phyloP scores from a whole-genome alignment of 1,139 yeast genomes.

The Saccharomycopsis hybrid region DNA sequence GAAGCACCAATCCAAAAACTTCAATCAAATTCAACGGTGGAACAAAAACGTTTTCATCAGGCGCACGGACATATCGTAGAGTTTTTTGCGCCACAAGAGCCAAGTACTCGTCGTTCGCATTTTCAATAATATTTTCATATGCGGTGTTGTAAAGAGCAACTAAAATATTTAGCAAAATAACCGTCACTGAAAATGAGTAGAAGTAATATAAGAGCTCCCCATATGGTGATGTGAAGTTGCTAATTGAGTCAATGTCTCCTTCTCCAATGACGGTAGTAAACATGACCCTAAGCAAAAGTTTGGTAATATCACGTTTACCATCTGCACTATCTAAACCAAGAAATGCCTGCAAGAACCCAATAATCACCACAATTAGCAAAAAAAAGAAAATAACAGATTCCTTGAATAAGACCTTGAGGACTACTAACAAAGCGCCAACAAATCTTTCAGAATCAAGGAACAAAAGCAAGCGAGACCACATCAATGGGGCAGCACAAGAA shows the following conservation, averaged over 20 bases:
- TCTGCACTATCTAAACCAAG: constrained; percentile 84
- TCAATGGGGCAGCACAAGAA: constrained; percentile 79
- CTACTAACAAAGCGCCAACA: constrained; percentile 86
- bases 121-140: constrained; percentile 71
- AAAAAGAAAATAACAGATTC: constrained; percentile 79
- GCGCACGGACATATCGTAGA: constrained; percentile 77
- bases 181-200: constrained; percentile 68
- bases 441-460: constrained; percentile 75
- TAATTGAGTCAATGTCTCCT: constrained; percentile 66
- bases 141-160: constrained; percentile 84
- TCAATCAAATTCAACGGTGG: constrained; percentile 83
- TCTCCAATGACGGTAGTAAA: constrained; percentile 67
- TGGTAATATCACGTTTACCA: constrained; percentile 72
- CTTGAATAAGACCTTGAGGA: constrained; percentile 77
- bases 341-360: constrained; percentile 84
- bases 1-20: constrained; percentile 35
- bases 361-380: constrained; percentile 57
- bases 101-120: constrained; percentile 78
- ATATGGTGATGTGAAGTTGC: constrained; percentile 74
- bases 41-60: constrained; percentile 78
- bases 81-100: constrained; percentile 84
- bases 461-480: constrained; percentile 75
- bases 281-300: constrained; percentile 55
- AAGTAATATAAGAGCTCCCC: constrained; percentile 71
- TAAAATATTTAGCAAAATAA: constrained; percentile 70